Base-by-base conservation (phyloP, 441 rosid species). In the Arabidopsis hybrid region DNA sequence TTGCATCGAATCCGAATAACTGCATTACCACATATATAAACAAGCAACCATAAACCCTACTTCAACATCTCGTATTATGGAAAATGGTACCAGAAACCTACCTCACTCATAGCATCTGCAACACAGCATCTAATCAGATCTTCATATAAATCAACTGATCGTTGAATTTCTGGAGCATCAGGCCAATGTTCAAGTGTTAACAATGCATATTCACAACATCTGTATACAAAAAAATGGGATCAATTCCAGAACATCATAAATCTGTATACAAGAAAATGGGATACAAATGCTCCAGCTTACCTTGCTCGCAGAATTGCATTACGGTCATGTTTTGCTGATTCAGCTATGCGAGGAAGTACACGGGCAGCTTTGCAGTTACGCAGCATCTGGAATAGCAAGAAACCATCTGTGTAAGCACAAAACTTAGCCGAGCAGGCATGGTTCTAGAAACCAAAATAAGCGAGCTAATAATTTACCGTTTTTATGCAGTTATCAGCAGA, bases 51-150 rank as follows among this genome's bases (percentile, higher is more conserved):
- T n/a, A 76, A 12, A 53, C 26, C 26, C 67, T 88, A 95, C 92
- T 92, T 95, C 92, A 87, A 74, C 89, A 87, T 67, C 83, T 84
- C 56, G 84, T 85, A 74, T 85, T 65, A 73, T 86, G 29, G 53
- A 66, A 61, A 74, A 12, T 8, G 69, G 43, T 75, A 60, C 16
- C 65, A 74, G 16, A 78, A 17, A 55, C 40, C 60, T 86, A 96
- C 98, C 98, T 96, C 98, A 76, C 98, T 93, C 97, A 96, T 91
- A 79, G 99, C 99, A 86, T 96, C 99, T 29, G 93, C 90, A 57
- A 93, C 98, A 73, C 99, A 93, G 77, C 97, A 91, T 72, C 87
- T 87, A 55, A 96, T 89, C 79, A 96, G 63, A 78, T 91, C 99
- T 82, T 93, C 99, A 55, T 90, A 96, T 39, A 90, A 88, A 78